Percentiles rank a stretch among this genome's conserved stretches.
Conservation (phyloP, 179 eudicot species). For the Silene vulgaris region DNA sequence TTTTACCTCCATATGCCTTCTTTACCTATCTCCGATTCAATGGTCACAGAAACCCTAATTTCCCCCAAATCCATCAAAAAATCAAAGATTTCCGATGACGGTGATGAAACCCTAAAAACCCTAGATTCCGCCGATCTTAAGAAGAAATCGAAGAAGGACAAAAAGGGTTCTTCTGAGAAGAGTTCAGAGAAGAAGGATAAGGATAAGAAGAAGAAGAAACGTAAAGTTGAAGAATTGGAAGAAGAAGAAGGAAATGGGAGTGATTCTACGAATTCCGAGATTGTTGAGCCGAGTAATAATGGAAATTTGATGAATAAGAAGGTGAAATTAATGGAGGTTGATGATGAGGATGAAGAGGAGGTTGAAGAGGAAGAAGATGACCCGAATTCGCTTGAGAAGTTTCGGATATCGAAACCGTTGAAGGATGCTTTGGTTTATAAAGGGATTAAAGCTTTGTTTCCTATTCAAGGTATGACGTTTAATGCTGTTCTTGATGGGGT, state of each 20-base stretch:
- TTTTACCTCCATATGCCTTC: constrained; percentile 28
- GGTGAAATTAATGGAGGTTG: constrained; percentile 37
- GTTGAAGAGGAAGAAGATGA: constrained; percentile 30
- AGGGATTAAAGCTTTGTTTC: constrained; percentile 78
- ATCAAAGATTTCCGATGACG: constrained; percentile 16
- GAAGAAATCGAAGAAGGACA: constrained; percentile 40
- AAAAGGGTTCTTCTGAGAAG: constrained; percentile 14
- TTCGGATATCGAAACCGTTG: constrained; percentile 62
- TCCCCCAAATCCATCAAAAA: constrained; percentile 27
- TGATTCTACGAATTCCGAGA: constrained; percentile 49
- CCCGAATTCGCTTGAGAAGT: constrained; percentile 59
- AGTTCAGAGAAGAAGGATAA: constrained; percentile 16
- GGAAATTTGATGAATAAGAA: constrained; percentile 19
- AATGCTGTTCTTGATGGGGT: constrained; percentile 55
- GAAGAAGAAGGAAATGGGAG: constrained; percentile 29
- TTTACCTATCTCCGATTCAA: constrained; percentile 19
- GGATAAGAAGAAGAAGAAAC: constrained; percentile 37
- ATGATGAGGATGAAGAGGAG: constrained; percentile 21
- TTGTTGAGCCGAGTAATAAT: constrained; percentile 41
- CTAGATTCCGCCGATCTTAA: constrained; percentile 13
- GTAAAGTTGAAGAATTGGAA: constrained; percentile 33
- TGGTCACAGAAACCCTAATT: constrained; percentile 27
- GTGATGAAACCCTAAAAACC: constrained; percentile 16
- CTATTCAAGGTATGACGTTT: constrained; percentile 89
- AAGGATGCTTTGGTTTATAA: constrained; percentile 47